These are phyloP conservation scores for Aureobasidium pullulans DNA, from an alignment of 2,329 filamentous ascomycete species.

Conservation along the genomic window DNA sequence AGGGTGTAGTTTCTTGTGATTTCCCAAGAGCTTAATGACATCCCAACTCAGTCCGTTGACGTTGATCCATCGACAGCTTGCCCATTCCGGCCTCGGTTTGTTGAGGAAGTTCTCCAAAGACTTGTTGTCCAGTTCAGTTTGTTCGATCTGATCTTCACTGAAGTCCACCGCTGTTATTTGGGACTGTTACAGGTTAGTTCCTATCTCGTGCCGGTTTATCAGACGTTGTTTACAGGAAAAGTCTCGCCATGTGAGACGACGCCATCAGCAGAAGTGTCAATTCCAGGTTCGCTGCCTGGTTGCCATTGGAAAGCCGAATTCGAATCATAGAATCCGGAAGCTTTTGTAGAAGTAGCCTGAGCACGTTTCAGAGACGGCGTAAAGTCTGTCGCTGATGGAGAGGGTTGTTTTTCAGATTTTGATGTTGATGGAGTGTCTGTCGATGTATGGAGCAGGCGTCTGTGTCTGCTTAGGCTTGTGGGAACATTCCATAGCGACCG, in stretches of 20 bases:
- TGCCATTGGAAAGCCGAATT: conserved; percentile 6
- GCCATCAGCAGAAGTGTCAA: conserved; percentile 18
- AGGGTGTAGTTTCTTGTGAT: conserved; percentile 68
- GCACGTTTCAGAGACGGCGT: neutral
- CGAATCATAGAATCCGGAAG: conserved; percentile 6
- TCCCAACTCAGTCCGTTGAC: conserved; percentile 90
- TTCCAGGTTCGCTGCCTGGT: conserved; percentile 19
- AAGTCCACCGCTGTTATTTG: conserved; percentile 85
- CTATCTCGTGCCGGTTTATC: neutral
- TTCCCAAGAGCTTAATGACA: conserved; percentile 71
- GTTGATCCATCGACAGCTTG: conserved; percentile 83
- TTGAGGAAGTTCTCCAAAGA: conserved; percentile 61
- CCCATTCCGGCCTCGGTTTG: conserved; percentile 61
- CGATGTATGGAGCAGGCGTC: neutral
- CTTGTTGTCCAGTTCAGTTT: conserved; percentile 64
- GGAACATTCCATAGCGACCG: neutral
- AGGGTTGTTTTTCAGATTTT: neutral
- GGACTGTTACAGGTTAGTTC: conserved; percentile 36
- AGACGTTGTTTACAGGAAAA: conserved; percentile 6
- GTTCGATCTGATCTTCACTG: conserved; percentile 51
- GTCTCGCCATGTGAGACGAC: conserved; percentile 1
- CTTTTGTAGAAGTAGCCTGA: neutral
- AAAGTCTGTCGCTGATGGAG: neutral
- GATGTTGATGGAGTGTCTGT: neutral
- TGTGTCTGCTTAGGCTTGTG: neutral